Evolutionary conservation across 805 yeast species (phyloP), one percentile per base, ranked within the genome.

Genomic region (Yamadazyma akitaensis): DNA sequence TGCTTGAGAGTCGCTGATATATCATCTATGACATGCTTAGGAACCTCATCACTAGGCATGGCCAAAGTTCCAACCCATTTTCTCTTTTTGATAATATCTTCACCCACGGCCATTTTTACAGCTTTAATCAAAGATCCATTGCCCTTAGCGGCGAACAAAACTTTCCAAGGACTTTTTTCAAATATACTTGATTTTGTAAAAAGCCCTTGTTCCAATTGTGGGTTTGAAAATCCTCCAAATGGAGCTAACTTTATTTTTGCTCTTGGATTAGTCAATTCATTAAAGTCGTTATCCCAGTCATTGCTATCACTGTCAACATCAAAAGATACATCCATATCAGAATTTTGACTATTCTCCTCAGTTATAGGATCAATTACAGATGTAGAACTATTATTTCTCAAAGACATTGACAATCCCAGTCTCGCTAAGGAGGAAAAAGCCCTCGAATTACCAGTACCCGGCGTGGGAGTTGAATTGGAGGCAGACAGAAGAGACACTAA

Each of bases 21-120:
- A 16, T 75, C 76, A 1, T 60, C 51, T 50, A 78, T 80, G 2
- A 85, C 81, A 0, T 64, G 59, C 0, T 67, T 66, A 4, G 94
- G 85, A 16, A 94, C 76, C 25, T 76, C 81, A 64, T 94, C 97
- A 16, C 92, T 85, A 16, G 97, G 96, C 76, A 90, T 85, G 24
- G 96, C 95, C 30, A 87, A 66, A 0, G 96, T 83, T n/a, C 99
- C 99, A 1, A 92, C 79, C 96, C 97, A 92, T 47, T 68, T 72
- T 36, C 61, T 46, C 0, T 71, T 61, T 31, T 74, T 65, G 12
- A 77, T 60, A 24, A 62, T 56, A 5, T 64, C 63, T 11, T 58
- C 53, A 26, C 65, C 66, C 1, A 53, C 62, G 0, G 92, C 85
- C 6, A 84, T 68, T 40, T 77, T 75, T 13, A 94, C 79, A 0